Evolutionary conservation across 202 grass and related monocot genomes (phyloP).

Genomic region (Alloteropsis angusta): DNA sequence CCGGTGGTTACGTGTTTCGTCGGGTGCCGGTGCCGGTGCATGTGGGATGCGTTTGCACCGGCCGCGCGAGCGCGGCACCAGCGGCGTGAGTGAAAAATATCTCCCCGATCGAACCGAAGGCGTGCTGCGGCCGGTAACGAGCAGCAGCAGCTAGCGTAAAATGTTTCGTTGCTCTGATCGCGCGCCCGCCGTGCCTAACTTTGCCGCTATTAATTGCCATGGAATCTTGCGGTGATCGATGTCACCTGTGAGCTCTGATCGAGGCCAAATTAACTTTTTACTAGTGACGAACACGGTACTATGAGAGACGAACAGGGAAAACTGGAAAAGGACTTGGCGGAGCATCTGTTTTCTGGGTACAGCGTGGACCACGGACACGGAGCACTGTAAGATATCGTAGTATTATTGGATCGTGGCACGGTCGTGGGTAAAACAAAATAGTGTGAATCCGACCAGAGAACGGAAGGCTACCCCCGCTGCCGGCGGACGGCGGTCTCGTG

Average conservation of each 20-base stretch:
- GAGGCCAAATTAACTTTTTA: not conserved
- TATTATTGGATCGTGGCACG: not conserved
- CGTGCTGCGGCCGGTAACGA: not conserved
- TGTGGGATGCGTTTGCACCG: not conserved
- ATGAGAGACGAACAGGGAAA: no score
- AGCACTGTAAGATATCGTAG: not conserved
- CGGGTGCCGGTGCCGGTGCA: not conserved
- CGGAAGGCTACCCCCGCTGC: not conserved
- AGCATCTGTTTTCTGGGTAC: not conserved
- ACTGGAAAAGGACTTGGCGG: not conserved
- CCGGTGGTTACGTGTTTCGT: conserved; percentile 18
- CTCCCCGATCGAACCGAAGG: not conserved
- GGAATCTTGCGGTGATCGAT: not conserved
- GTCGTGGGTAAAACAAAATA: not conserved
- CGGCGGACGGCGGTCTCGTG: not conserved
- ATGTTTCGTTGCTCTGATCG: not conserved
- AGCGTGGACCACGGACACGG: not conserved
- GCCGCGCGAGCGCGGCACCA: not conserved
- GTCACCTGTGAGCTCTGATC: not conserved
- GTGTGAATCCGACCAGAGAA: conserved; percentile 35
- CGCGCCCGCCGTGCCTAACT: not conserved
- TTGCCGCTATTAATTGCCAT: not conserved
- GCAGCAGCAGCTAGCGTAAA: not conserved
- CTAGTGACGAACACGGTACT: not conserved
- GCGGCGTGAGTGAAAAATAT: not conserved